These are phyloP conservation scores for Candida corydali DNA, from an alignment of 805 yeast genomes.

Conservation along the genomic window DNA sequence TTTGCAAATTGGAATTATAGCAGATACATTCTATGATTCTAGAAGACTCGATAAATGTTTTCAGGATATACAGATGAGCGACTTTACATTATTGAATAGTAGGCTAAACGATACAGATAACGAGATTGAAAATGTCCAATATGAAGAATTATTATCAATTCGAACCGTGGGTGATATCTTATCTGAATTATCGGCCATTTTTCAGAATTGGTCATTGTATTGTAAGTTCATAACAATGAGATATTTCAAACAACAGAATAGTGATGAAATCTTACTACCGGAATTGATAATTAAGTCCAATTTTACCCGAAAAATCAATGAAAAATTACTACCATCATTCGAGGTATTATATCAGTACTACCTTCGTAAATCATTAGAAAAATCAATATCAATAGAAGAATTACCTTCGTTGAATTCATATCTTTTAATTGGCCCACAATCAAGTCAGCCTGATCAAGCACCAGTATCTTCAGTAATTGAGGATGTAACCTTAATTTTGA, in stretches of 20 bases:
- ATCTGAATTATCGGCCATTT: constrained; percentile 67
- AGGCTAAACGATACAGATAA: constrained; percentile 12
- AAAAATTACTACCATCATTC: constrained; percentile 55
- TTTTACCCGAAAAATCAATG: constrained; percentile 52
- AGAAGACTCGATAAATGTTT: constrained; percentile 54
- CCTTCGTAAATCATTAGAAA: constrained; percentile 73
- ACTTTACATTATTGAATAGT: constrained; percentile 23
- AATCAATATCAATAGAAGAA: constrained; percentile 76
- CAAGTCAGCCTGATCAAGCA: constrained; percentile 46
- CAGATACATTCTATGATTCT: constrained; percentile 80
- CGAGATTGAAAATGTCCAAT: constrained; percentile 23
- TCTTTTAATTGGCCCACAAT: constrained; percentile 18
- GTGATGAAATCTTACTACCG: constrained; percentile 44
- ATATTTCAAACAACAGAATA: constrained; percentile 42
- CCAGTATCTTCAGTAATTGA: constrained; percentile 84
- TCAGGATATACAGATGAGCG: constrained; percentile 52
- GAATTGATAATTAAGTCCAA: constrained; percentile 49
- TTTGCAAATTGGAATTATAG: constrained; percentile 83
- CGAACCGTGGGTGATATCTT: constrained; percentile 63
- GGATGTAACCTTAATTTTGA: constrained; percentile 72
- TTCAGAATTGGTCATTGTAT: constrained; percentile 84
- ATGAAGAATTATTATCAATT: constrained; percentile 40
- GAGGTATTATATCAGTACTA: constrained; percentile 63
- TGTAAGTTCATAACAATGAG: constrained; percentile 66
- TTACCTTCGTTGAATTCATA: constrained; percentile 49